Evolutionary conservation across 2,329 filamentous ascomycete genomes (phyloP).

Genomic region (Akanthomyces dipterigenus): DNA sequence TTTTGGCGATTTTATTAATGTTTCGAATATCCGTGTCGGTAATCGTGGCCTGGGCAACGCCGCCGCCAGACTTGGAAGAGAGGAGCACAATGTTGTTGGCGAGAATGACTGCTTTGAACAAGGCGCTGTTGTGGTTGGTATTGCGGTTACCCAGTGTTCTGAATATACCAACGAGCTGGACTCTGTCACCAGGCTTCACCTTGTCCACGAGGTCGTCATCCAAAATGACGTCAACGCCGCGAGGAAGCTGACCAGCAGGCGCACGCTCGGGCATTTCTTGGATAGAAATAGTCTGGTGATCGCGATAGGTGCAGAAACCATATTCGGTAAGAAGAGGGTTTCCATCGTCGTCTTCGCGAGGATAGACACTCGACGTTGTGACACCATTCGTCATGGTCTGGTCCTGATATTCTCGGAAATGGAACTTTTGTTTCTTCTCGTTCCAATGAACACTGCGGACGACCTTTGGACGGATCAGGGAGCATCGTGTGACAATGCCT

Average conservation of each 20-base stretch:
- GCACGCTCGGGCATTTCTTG: slow-evolving; percentile 99
- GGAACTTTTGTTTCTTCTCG: slow-evolving; percentile 77
- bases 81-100: slow-evolving; percentile 93
- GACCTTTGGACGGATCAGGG: slow-evolving; percentile 92
- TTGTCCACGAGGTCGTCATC: slow-evolving; percentile 94
- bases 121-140: slow-evolving; percentile 79
- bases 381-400: slow-evolving; percentile 95
- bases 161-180: slow-evolving; percentile 95
- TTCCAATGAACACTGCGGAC: slow-evolving; percentile 97
- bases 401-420: slow-evolving; percentile 85
- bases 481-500: slow-evolving; percentile 95
- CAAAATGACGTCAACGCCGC: slow-evolving; percentile 91
- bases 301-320: slow-evolving; percentile 88
- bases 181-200: slow-evolving; percentile 90
- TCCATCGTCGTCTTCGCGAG: slow-evolving; percentile 85
- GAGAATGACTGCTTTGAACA: slow-evolving; percentile 89
- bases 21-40: slow-evolving; percentile 97
- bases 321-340: slow-evolving; percentile 94
- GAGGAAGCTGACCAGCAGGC: slow-evolving; percentile 87
- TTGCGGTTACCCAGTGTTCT: slow-evolving; percentile 92
- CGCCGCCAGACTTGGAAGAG: slow-evolving; percentile 92
- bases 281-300: slow-evolving; percentile 96
- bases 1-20: slow-evolving; percentile 96
- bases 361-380: slow-evolving; percentile 86
- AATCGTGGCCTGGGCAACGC: slow-evolving; percentile 83